Evolutionary conservation across 371 early-diverging fungal species (phyloP), one percentile per base, ranked within the genome.

Genomic region (Mortierella sp.): DNA sequence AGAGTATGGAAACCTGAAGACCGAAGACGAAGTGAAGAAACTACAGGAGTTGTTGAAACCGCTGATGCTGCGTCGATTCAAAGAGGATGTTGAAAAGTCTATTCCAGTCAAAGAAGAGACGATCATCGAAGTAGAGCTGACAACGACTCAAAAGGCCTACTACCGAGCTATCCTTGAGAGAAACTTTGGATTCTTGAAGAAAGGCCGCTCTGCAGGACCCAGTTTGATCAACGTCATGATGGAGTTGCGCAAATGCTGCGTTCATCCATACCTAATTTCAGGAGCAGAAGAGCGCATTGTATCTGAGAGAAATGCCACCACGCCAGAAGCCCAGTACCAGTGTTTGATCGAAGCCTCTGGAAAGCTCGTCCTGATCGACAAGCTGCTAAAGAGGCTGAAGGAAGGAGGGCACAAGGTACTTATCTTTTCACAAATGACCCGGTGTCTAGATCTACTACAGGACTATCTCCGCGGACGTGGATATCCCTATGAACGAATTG

Each of bases 351-450:
- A 93, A 41, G 89, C 93, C 18, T 95, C 94, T 31, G 96, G 97
- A 58, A 98, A 97, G 81, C 81, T 98, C 78, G 88, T 88, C 8
- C 61, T 93, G 64, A 89, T 97, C 64, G 96, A 97, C 78, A 95
- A 96, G 74, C 82, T 98, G 3, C 80, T 99, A 27, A 82, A 78
- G 26, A 93, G 91, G 67, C 74, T 97, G 63, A 88, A 90, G 71
- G 87, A 84, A 23, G 90, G 90, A 9, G 95, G 94, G 10, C 95
- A 96, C 79, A 92, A 94, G 72, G 97, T 97, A 9, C 80, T 99
- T 49, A 96, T 99, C 49, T 99, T 97, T 79, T 96, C 96, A 12
- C 98, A 97, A 76, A 96, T 97, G 90, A 95, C 96, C 9, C 81
- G 83, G 58, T 82, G 87, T 67, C 56, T 98, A 67, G 97, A 98